Base-by-base conservation (phyloP, 1,139 yeast species). In the Scheffersomyces parashehatae region DNA sequence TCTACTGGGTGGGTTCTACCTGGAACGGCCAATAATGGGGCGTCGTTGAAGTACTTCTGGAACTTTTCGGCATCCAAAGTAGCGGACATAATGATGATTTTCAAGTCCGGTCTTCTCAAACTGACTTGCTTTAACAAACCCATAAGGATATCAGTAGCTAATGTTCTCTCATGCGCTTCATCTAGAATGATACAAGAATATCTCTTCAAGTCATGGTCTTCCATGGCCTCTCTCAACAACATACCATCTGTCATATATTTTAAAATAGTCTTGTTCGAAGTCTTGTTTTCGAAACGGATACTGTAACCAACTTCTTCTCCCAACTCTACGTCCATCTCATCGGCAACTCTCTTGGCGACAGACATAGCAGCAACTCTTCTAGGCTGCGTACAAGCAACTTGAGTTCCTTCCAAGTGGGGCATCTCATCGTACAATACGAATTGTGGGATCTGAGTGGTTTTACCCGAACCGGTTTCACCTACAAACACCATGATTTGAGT, bases 241-340 rank as follows among this genome's bases (percentile, higher is more conserved):
- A 93, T 91, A 83, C 99, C 99, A 71, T 93, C 99, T 11, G 99
- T 93, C 98, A 93, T 89, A 70, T 93, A 93, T 67, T 91, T 91
- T 58, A 93, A 75, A 39, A 90, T 78, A 2, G 99, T 93, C 54
- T 82, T 85, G 43, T 79, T 77, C 35, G 86, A 76, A 3, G 96
- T 88, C 56, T 82, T 88, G 65, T 93, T 93, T 56, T 93, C 99
- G 62, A 93, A 93, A 73, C 99, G 85, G 54, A 93, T 88, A 47
- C 84, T 80, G 66, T 91, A 91, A 61, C 98, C 98, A 42, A 91
- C 98, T 66, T 91, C 95, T 50, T 85, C 87, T 29, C 98, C 98
- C 37, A 91, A 71, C 47, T 78, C 75, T 24, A 91, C 97, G 60
- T 91, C 98, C 89, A 91, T 83, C 68, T 91, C 98, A 57, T 89